Conservation (phyloP, 78 protist genomes). For the Dictyostelium firmibasis region DNA sequence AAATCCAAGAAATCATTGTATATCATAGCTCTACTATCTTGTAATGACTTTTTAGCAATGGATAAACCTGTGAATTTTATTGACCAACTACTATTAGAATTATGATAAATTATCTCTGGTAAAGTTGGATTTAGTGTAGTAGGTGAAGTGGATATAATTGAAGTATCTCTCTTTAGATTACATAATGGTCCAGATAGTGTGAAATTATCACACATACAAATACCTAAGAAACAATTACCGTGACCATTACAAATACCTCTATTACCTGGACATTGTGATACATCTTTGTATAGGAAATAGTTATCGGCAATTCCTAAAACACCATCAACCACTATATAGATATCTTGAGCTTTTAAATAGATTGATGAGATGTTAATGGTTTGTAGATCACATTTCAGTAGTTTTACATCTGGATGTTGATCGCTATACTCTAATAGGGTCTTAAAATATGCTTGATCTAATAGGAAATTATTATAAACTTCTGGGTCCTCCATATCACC, state of each 20-base stretch:
- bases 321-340: background rate
- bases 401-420: background rate
- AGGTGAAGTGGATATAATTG: background rate
- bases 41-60: background rate
- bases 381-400: background rate
- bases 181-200: background rate
- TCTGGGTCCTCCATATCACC: background rate
- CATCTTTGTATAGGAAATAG: background rate
- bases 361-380: background rate
- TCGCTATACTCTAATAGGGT: background rate
- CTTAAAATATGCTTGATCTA: background rate
- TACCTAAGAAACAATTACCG: background rate
- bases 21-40: background rate
- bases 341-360: background rate
- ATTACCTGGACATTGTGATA: slow-evolving; percentile 4
- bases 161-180: background rate
- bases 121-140: background rate
- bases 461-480: background rate
- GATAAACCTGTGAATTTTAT: background rate
- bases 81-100: background rate
- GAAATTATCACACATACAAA: background rate
- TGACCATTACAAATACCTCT: background rate
- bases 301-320: background rate
- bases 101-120: background rate
- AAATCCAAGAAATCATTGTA: background rate